Conservation (phyloP, 495 filamentous ascomycete genomes). For the Astrothelium subdiscretum region DNA sequence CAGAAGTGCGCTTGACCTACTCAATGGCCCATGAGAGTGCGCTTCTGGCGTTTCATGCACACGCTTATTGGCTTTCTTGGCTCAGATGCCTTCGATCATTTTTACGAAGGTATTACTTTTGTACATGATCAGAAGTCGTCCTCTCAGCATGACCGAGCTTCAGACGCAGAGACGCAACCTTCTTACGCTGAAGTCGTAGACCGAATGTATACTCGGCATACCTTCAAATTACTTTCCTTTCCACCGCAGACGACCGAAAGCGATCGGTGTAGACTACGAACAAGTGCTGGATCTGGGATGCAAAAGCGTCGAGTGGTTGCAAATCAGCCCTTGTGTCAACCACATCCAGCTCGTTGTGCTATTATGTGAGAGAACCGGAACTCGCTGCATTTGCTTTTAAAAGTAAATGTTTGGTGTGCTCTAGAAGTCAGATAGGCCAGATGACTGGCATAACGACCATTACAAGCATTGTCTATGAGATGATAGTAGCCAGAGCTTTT, state of each 20-base stretch:
- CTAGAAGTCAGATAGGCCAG: background rate
- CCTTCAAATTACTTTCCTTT: background rate
- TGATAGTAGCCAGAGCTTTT: too few relatives aligned
- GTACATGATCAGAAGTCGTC: background rate
- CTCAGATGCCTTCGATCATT: background rate
- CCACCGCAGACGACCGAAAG: background rate
- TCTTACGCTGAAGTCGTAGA: background rate
- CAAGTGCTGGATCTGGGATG: background rate
- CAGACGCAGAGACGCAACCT: background rate
- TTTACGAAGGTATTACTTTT: background rate
- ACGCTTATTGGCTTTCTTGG: background rate
- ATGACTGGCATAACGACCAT: background rate
- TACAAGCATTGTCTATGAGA: too few relatives aligned
- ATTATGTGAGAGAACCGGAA: background rate
- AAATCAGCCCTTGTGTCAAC: background rate
- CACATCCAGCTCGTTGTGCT: constrained; percentile 1
- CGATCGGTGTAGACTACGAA: background rate
- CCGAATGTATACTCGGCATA: background rate
- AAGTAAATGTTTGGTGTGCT: background rate
- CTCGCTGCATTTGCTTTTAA: background rate
- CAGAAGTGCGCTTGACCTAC: constrained; percentile 13
- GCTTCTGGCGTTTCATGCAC: background rate
- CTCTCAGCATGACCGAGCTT: background rate
- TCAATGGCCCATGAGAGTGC: background rate
- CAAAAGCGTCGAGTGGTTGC: background rate